A percentile compares a stretch with the other conserved stretches of the same genome.
Evolutionary conservation across 1,284 basidiomycete genomes (phyloP).

Genomic region (Malassezia equina): DNA sequence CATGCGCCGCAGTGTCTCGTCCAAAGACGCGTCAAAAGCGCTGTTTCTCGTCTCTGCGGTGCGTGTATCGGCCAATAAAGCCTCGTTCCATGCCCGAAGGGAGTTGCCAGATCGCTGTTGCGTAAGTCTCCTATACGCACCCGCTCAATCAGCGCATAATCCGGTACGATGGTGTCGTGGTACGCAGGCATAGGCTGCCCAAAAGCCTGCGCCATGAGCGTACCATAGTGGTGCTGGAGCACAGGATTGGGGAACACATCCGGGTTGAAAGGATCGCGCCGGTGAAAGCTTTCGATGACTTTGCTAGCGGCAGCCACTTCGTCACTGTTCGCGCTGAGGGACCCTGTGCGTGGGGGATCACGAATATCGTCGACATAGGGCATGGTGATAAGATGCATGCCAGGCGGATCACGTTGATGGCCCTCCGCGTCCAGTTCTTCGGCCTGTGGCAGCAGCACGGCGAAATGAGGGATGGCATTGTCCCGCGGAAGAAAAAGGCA

Average conservation of each 20-base stretch:
- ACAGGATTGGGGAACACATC: slow-evolving; percentile 83
- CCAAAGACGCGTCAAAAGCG: neutral
- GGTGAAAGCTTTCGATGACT: slow-evolving; percentile 69
- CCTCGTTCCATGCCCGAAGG: slow-evolving; percentile 65
- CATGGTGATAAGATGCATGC: slow-evolving; percentile 80
- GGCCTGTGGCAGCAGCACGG: slow-evolving; percentile 67
- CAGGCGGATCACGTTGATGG: slow-evolving; percentile 67
- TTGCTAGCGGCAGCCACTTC: slow-evolving; percentile 61
- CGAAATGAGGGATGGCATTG: slow-evolving; percentile 69
- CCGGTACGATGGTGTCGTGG: slow-evolving; percentile 69
- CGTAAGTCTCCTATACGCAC: slow-evolving; percentile 49
- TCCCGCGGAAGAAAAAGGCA: slow-evolving; percentile 63
- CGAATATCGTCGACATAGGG: slow-evolving; percentile 92
- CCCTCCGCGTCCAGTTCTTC: slow-evolving; percentile 65
- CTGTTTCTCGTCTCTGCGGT: neutral
- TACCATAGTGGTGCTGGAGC: slow-evolving; percentile 74
- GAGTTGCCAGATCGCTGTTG: slow-evolving; percentile 64
- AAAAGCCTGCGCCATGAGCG: slow-evolving; percentile 82
- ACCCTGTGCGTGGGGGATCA: slow-evolving; percentile 30
- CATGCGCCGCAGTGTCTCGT: slow-evolving; percentile 1
- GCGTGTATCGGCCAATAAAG: slow-evolving; percentile 56
- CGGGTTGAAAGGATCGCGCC: slow-evolving; percentile 69
- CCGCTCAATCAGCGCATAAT: slow-evolving; percentile 67
- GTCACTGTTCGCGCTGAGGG: slow-evolving; percentile 57
- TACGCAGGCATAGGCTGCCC: slow-evolving; percentile 58